Percentiles rank a stretch among this genome's conserved stretches.
Conservation (phyloP, 805 yeast genomes). For the Metschnikowia orientalis region DNA sequence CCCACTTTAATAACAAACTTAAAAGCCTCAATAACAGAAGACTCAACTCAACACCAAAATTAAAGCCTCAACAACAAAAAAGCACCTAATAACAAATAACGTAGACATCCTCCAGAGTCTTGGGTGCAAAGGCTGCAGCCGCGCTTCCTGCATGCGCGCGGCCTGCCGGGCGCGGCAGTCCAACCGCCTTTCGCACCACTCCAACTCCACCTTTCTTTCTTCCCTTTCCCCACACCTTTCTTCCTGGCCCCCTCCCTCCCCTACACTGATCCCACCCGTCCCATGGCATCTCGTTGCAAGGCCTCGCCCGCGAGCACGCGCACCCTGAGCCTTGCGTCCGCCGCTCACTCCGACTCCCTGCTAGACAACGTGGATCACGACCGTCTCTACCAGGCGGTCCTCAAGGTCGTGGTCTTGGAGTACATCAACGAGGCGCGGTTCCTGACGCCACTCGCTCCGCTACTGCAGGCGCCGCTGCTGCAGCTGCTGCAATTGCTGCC, state of each 20-base stretch:
- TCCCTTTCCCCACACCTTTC: neutral
- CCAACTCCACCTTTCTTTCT: too few species aligned
- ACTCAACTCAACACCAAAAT: too few species aligned
- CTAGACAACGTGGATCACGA: constrained; percentile 18
- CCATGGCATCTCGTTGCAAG: constrained; percentile 1
- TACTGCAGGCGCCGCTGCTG: constrained; percentile 5
- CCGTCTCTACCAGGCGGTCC: constrained; percentile 46
- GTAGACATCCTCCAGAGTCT: too few species aligned
- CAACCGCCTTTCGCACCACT: too few species aligned
- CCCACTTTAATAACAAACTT: too few species aligned
- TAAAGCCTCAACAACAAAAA: too few species aligned
- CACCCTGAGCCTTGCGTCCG: constrained; percentile 14
- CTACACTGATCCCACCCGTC: neutral
- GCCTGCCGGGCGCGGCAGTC: too few species aligned
- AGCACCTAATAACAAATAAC: too few species aligned
- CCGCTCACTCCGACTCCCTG: constrained; percentile 15
- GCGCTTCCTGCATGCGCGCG: too few species aligned
- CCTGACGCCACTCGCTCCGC: constrained; percentile 27
- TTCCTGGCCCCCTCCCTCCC: neutral
- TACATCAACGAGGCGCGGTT: constrained; percentile 65
- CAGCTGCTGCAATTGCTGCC: neutral
- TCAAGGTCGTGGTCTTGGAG: constrained; percentile 54
- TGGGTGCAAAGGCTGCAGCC: too few species aligned
- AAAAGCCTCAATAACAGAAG: too few species aligned
- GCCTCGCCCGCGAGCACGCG: constrained; percentile 6